Percentiles rank a stretch among this genome's conserved stretches.
Conservation (phyloP, 2,329 filamentous ascomycete species). For the Sporothrix pallida region DNA sequence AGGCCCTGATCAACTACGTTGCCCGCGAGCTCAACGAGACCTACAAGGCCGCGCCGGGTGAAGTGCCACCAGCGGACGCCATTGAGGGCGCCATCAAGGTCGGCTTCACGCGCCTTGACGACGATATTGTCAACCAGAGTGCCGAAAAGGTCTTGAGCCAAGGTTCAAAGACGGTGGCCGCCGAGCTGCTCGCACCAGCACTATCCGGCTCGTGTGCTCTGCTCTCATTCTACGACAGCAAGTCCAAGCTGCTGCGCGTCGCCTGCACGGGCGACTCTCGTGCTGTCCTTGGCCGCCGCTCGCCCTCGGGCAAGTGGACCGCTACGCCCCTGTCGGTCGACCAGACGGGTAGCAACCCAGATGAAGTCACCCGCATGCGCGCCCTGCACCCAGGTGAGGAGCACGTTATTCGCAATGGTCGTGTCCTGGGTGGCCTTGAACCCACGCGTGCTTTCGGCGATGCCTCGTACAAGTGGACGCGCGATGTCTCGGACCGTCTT, state of each 20-base stretch:
- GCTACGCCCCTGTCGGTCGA: conserved; percentile 89
- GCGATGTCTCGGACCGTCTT: conserved; percentile 80
- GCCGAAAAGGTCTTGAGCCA: conserved; percentile 89
- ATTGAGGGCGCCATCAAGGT: conserved; percentile 92
- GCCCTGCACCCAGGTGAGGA: conserved; percentile 88
- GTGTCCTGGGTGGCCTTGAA: conserved; percentile 89
- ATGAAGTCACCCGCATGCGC: conserved; percentile 81
- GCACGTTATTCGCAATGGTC: conserved; percentile 83
- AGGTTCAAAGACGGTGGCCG: conserved; percentile 87
- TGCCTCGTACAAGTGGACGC: conserved; percentile 94
- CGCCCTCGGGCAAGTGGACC: conserved; percentile 83
- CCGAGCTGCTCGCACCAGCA: conserved; percentile 88
- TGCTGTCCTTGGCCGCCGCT: conserved; percentile 84
- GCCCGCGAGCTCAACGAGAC: conserved; percentile 91
- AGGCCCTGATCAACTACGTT: conserved; percentile 90
- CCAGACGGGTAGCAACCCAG: conserved; percentile 88
- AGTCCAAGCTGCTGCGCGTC: conserved; percentile 84
- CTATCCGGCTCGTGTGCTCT: conserved; percentile 97
- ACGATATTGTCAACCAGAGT: conserved; percentile 93
- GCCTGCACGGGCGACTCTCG: conserved; percentile 97
- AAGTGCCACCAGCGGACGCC: conserved; percentile 73
- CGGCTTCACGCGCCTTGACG: conserved; percentile 84
- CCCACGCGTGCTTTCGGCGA: conserved; percentile 95
- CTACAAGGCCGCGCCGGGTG: conserved; percentile 73
- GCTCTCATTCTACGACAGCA: conserved; percentile 92